Conservation (phyloP, 2,329 filamentous ascomycete genomes). For the Aaosphaeria arxii region DNA sequence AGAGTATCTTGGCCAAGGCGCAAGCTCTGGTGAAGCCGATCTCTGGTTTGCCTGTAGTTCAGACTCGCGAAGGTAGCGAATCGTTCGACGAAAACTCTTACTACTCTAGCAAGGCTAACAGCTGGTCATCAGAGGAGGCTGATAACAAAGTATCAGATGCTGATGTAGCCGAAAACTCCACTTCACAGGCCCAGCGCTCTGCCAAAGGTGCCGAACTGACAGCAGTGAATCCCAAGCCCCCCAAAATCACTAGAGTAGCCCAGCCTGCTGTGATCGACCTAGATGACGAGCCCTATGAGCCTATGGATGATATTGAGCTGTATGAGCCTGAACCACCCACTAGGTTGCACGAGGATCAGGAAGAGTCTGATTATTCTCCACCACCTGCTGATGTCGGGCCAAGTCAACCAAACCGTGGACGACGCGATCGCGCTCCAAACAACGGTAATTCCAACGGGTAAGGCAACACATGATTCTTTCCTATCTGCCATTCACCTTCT, state of each 20-base stretch:
- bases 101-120: constrained; percentile 87
- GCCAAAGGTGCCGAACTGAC: constrained; percentile 9
- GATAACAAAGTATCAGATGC: constrained; percentile 21
- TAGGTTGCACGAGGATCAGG: constrained; percentile 25
- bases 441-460: constrained; percentile 29
- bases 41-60: constrained; percentile 56
- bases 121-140: constrained; percentile 60
- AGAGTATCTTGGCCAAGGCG: constrained; percentile 53
- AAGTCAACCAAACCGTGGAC: constrained; percentile 21
- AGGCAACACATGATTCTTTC: constrained; percentile 8
- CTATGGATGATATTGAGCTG: constrained; percentile 38
- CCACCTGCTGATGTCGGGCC: constrained; percentile 41
- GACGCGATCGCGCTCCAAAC: constrained; percentile 17
- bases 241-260: constrained; percentile 9
- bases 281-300: constrained; percentile 37
- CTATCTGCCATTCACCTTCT: constrained; percentile 13
- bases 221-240: neutral
- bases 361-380: constrained; percentile 45
- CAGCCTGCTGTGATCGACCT: constrained; percentile 32
- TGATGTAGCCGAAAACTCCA: constrained; percentile 28
- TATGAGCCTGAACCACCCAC: constrained; percentile 32
- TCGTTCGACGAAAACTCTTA: constrained; percentile 93
- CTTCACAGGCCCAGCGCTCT: constrained; percentile 12
- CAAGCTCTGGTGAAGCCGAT: constrained; percentile 70
- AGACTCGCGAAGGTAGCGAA: constrained; percentile 67